phyloP scores from a whole-genome alignment of 768 basidiomycete species.

The Suillus paluster region DNA sequence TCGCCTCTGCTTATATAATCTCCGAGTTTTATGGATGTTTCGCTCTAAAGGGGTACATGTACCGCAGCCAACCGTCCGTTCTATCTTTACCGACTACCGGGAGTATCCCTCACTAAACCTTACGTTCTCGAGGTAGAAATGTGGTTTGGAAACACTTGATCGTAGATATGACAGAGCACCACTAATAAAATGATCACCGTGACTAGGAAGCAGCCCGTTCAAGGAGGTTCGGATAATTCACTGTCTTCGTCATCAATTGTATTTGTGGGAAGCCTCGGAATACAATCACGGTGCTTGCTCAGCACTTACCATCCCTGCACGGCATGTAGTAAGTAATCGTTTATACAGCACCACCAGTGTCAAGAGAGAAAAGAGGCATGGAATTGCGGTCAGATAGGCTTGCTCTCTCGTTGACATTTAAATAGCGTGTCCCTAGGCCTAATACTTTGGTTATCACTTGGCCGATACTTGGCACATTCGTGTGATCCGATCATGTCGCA shows the following conservation, averaged over 20 bases:
- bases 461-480: neutral
- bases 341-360: neutral
- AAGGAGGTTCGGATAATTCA: too few relatives aligned
- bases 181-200: too few relatives aligned
- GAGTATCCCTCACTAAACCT: neutral
- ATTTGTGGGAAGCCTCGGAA: neutral
- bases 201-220: too few relatives aligned
- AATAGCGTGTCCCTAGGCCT: neutral
- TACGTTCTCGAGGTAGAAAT: neutral
- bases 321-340: neutral
- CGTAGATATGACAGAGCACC: too few relatives aligned
- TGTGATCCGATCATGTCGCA: conserved; percentile 4
- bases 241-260: too few relatives aligned
- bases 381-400: neutral
- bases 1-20: conserved; percentile 32
- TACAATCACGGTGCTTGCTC: neutral
- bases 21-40: conserved; percentile 23
- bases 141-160: too few relatives aligned
- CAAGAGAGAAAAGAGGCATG: neutral
- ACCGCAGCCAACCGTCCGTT: neutral
- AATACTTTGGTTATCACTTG: too few relatives aligned
- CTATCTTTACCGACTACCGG: neutral
- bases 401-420: neutral
- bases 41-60: neutral
- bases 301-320: neutral